Evolutionary conservation across 164 flowering plant species (phyloP), one percentile per base, ranked within the genome.

Genomic region (Santalum album): DNA sequence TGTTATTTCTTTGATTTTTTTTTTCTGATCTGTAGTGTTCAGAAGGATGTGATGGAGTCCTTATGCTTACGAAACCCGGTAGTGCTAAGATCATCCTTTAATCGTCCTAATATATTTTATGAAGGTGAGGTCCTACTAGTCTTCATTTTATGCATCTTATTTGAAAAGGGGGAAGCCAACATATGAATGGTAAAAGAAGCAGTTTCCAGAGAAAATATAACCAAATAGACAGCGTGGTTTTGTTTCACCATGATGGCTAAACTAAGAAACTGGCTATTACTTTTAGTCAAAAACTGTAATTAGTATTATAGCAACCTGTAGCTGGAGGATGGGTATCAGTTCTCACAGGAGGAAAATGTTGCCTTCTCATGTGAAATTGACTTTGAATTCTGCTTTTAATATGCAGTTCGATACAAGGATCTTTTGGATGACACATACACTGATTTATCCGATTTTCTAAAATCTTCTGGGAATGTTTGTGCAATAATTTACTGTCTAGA

Each of bases 381-480:
- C n/a, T n/a, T n/a, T n/a, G n/a, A n/a, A n/a, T n/a, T n/a, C n/a
- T n/a, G n/a, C n/a, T n/a, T n/a, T n/a, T n/a, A n/a, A n/a, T n/a
- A 32, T 68, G 68, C 96, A 87, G 98, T 90, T 68, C 83, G 95
- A 16, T 90, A 82, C 68, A 87, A 90, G 70, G 98, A 90, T 73
- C 79, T 90, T 59, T 29, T 90, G 67, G 77, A 77, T 59, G 80
- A 90, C 75, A 73, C 72, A 38, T 82, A 79, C 60, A 69, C 68
- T 53, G 95, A 87, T 77, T 56, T 90, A 56, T 75, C 70, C 35
- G 75, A 71, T 68, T 66, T 67, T 42, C 80, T 90, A 14, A 78
- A 74, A 70, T 71, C 87, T 29, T 68, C 54, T 67, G 90, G 91
- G 53, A 68, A 78, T 74, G 73, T 71, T 11, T 87, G 96, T 69